Conservation (phyloP, 305 asterid genomes). For the Stenogyne calaminthoides region DNA sequence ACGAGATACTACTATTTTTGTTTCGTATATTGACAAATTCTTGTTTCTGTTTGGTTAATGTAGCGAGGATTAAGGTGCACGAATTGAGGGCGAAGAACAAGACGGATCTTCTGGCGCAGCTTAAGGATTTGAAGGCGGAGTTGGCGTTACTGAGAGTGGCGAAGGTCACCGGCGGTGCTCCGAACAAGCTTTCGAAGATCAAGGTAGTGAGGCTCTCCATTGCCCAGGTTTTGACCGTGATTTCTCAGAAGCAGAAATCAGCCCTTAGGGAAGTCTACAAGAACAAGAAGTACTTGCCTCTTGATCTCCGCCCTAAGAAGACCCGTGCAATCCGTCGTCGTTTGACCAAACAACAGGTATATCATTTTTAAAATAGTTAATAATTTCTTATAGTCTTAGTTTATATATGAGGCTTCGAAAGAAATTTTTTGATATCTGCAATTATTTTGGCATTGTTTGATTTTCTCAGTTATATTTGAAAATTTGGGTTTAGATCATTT, state of each 20-base stretch:
- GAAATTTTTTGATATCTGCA: not conserved
- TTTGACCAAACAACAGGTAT: slow-evolving; percentile 58
- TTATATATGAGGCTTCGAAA: not conserved
- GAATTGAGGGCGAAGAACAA: slow-evolving; percentile 70
- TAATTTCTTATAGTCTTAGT: not conserved
- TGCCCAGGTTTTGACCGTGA: slow-evolving; percentile 61
- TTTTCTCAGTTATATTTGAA: not conserved
- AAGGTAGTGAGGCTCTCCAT: slow-evolving; percentile 44
- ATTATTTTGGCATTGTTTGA: not conserved
- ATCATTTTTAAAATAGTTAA: not conserved
- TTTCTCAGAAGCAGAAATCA: slow-evolving; percentile 58
- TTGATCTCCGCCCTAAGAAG: slow-evolving; percentile 49
- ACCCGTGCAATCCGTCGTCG: slow-evolving; percentile 65
- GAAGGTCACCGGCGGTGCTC: slow-evolving; percentile 79
- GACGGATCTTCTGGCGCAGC: slow-evolving; percentile 58
- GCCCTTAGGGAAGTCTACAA: slow-evolving; percentile 56
- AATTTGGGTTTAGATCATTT: not conserved
- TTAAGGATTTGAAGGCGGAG: slow-evolving; percentile 81
- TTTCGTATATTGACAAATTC: not conserved
- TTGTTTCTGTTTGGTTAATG: not conserved
- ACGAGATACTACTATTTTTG: too few species aligned
- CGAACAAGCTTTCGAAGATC: slow-evolving; percentile 64
- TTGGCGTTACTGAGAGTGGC: slow-evolving; percentile 73
- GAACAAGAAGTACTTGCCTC: slow-evolving; percentile 53
- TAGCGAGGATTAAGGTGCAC: slow-evolving; percentile 77